Evolutionary conservation across 2,329 filamentous ascomycete genomes (phyloP).

Genomic region (Xylariaceae sp.): DNA sequence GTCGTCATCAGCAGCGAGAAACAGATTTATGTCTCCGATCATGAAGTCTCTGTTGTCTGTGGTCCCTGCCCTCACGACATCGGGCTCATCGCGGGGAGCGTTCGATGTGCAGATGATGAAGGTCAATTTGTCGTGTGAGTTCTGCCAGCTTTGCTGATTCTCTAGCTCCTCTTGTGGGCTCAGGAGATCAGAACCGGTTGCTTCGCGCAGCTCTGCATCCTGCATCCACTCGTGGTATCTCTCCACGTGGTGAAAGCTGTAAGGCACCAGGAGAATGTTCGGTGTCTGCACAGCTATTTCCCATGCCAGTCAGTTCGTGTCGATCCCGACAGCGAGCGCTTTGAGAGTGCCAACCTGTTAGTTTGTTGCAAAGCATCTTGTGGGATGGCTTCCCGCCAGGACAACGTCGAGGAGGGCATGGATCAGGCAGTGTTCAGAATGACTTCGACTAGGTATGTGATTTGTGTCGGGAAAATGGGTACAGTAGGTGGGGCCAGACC

Average conservation of each 20-base stretch:
- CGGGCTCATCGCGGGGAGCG: not conserved
- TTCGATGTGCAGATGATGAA: slow-evolving; percentile 69
- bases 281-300: slow-evolving; percentile 63
- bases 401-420: too few species aligned
- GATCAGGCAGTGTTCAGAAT: too few species aligned
- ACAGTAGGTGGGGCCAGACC: too few species aligned
- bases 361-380: too few species aligned
- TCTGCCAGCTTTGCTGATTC: slow-evolving; percentile 87
- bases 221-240: slow-evolving; percentile 92
- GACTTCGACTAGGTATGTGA: too few species aligned
- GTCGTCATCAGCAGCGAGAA: slow-evolving; percentile 62
- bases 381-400: too few species aligned
- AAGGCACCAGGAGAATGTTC: slow-evolving; percentile 75
- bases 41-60: slow-evolving; percentile 58
- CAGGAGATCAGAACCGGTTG: slow-evolving; percentile 85
- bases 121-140: slow-evolving; percentile 80
- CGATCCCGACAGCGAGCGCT: too few species aligned
- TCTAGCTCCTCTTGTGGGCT: slow-evolving; percentile 78
- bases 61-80: slow-evolving; percentile 35
- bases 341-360: too few species aligned
- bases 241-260: slow-evolving; percentile 75
- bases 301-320: not conserved
- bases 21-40: slow-evolving; percentile 78
- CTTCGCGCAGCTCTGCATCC: slow-evolving; percentile 73
- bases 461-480: too few species aligned